These are phyloP conservation scores for Phytophthora tentaculata DNA, from an alignment of 352 stramenopile species.

Conservation along the genomic window DNA sequence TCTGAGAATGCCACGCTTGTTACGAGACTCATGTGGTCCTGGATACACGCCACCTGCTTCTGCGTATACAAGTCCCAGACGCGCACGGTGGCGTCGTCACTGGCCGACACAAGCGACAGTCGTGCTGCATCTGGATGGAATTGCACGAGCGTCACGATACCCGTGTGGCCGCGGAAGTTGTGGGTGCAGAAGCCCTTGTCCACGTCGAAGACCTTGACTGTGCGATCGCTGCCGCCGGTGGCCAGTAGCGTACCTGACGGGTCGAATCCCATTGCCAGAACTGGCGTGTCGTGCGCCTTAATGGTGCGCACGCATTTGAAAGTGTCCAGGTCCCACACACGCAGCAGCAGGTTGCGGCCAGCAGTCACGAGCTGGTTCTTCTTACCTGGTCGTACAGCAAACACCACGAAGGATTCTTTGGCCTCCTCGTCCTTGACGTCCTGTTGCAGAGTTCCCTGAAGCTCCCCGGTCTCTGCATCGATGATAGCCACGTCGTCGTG, in stretches of 20 bases:
- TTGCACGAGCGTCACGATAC: slow-evolving; percentile 88
- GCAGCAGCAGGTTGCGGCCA: slow-evolving; percentile 84
- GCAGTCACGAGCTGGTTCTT: slow-evolving; percentile 87
- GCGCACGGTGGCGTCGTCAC: slow-evolving; percentile 80
- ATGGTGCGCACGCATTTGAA: slow-evolving; percentile 81
- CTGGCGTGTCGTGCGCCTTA: slow-evolving; percentile 76
- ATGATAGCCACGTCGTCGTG: slow-evolving; percentile 86
- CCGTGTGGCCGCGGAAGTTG: slow-evolving; percentile 90
- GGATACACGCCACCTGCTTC: slow-evolving; percentile 88
- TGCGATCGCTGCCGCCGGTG: slow-evolving; percentile 96
- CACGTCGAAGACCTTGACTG: slow-evolving; percentile 95
- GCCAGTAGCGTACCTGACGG: slow-evolving; percentile 93
- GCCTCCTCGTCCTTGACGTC: slow-evolving; percentile 78
- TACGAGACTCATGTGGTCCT: slow-evolving; percentile 95
- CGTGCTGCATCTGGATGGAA: slow-evolving; percentile 79
- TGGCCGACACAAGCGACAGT: slow-evolving; percentile 78
- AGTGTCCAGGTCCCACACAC: slow-evolving; percentile 87
- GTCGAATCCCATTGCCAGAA: slow-evolving; percentile 91
- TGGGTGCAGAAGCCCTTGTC: slow-evolving; percentile 94
- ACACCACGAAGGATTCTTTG: slow-evolving; percentile 87
- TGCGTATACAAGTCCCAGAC: slow-evolving; percentile 89
- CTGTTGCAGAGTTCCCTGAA: slow-evolving; percentile 79
- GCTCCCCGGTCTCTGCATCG: slow-evolving; percentile 69
- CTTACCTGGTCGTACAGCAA: slow-evolving; percentile 68
- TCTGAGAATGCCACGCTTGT: slow-evolving; percentile 93